Evolutionary conservation across 306 rosid genomes (phyloP), one percentile per base, ranked within the genome.

Genomic region (Malus sieversii): DNA sequence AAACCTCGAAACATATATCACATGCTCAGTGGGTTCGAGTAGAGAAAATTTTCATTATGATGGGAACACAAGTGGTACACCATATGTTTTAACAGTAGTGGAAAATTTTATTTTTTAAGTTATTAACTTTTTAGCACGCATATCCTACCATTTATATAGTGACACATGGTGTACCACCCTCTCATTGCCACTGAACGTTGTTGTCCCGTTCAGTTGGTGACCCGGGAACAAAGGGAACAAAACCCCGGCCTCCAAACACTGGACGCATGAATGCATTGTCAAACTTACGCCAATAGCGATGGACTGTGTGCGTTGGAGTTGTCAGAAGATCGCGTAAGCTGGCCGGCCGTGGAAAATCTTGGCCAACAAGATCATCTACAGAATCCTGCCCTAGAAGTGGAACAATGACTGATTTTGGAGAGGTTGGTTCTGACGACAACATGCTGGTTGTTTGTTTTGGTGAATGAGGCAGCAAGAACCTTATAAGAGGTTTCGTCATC

Each of bases 261-360:
- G 99, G 99, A 22, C 98, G 97, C 99, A 96, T 96, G 81, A 92
- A 42, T 62, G 93, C 78, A 72, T 96, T 73, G 30, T 96, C 99
- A 79, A 96, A 92, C 77, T 78, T 90, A 33, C 98, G 93, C 99
- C 99, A 96, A 67, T 89, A 83, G 51, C 81, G 89, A 82, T 96
- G 99, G 35, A 92, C 97, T 0, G 93, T 84, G 78, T 91, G 91
- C 1, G 96, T 90, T 30, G 99, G 97, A 58, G 92, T 88, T 1
- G 85, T 42, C 25, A 92, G 86, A 68, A 96, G 90, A 27, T 81
- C 93, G 3, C 98, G 98, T 14, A 96, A 59, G 82, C 88, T 89
- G 72, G 84, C 75, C 27, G 91, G 93, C 71, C 88, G 85, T 8
- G 69, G 74, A 32, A 72, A 10, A 44, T 81, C 84, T 10, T 13